Evolutionary conservation across 352 stramenopile species (phyloP).

Genomic region (Blastocystis sp.): DNA sequence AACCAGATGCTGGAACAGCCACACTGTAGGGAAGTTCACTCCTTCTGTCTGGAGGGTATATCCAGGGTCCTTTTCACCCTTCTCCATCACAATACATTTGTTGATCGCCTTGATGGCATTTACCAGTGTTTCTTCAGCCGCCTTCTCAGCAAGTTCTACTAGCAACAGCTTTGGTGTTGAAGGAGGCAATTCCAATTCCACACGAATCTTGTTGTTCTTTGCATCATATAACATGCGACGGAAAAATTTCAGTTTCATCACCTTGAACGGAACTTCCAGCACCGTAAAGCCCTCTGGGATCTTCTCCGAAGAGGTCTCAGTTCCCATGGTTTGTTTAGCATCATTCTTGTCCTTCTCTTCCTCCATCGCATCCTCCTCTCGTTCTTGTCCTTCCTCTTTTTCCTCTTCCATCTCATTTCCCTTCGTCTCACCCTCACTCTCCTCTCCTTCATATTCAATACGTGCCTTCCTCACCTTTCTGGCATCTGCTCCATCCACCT

Average conservation of each 20-base stretch:
- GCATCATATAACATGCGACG: slow-evolving; percentile 72
- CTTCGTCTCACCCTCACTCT: slow-evolving; percentile 66
- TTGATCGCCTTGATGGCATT: slow-evolving; percentile 78
- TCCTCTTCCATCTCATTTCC: slow-evolving; percentile 65
- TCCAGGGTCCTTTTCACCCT: slow-evolving; percentile 65
- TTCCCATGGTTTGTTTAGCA: background rate
- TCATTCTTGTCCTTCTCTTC: slow-evolving; percentile 65
- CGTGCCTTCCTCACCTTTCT: slow-evolving; percentile 74
- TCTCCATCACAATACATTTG: slow-evolving; percentile 79
- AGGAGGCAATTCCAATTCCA: slow-evolving; percentile 77
- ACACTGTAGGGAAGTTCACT: slow-evolving; percentile 95
- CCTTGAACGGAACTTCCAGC: slow-evolving; percentile 65
- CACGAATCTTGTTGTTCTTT: slow-evolving; percentile 77
- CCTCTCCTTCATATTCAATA: slow-evolving; percentile 74
- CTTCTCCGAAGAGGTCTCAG: background rate
- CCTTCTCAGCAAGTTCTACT: slow-evolving; percentile 78
- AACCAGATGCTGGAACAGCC: slow-evolving; percentile 75
- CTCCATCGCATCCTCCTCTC: slow-evolving; percentile 67
- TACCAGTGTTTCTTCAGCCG: slow-evolving; percentile 76
- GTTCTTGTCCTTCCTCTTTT: background rate
- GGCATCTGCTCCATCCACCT: slow-evolving; percentile 76
- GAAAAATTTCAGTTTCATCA: slow-evolving; percentile 70
- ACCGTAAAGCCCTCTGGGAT: slow-evolving; percentile 46
- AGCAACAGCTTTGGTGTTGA: slow-evolving; percentile 80
- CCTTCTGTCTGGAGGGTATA: slow-evolving; percentile 82